Evolutionary conservation across 352 stramenopile genomes (phyloP), one percentile per base, ranked within the genome.

Genomic region (Phytopythium kandeliae): DNA sequence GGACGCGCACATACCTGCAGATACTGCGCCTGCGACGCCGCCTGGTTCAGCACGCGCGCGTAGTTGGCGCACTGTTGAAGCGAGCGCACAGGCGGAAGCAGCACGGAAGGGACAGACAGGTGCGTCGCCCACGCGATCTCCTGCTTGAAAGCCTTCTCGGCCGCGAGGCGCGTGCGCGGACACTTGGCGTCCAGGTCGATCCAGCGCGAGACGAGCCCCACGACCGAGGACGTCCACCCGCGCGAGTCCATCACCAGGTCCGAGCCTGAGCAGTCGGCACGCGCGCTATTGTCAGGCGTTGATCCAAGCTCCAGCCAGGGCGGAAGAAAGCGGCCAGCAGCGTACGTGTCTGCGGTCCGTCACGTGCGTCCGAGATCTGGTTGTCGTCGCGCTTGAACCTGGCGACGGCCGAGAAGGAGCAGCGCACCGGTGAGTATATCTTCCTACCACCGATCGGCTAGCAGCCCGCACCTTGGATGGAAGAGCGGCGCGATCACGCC

Each of bases 91-190:
- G 74, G 65, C 4, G 95, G 96, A 24, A 98, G 67, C 50, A 99
- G 73, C n/a, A 99, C 89, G 15, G 96, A 92, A 2, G 92, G 77
- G 28, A 99, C 83, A 3, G 86, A 92, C 40, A 99, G 78, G 69
- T 99, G 97, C 37, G 82, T 92, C 21, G 92, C 95, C 95, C 96
- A 99, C 45, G 92, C 88, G 28, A 99, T 68, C 63, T 98, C 95
- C 55, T 97, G 74, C 51, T 90, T 92, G 57, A 97, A 86, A 1
- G 73, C 78, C 54, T 81, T 87, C 54, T 94, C 85, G 12, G 75
- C 78, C 15, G 62, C 60, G 12, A 84, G 51, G 0, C 86, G 81
- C 11, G 55, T 52, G 22, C 56, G 49, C 22, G 60, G 45, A 35
- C 69, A 81, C 21, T 51, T 25, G 1, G 68, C 58, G 44, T 96